These are phyloP conservation scores for Tubosaeta sp. DNA, from an alignment of 768 basidiomycete species.

Conservation along the genomic window DNA sequence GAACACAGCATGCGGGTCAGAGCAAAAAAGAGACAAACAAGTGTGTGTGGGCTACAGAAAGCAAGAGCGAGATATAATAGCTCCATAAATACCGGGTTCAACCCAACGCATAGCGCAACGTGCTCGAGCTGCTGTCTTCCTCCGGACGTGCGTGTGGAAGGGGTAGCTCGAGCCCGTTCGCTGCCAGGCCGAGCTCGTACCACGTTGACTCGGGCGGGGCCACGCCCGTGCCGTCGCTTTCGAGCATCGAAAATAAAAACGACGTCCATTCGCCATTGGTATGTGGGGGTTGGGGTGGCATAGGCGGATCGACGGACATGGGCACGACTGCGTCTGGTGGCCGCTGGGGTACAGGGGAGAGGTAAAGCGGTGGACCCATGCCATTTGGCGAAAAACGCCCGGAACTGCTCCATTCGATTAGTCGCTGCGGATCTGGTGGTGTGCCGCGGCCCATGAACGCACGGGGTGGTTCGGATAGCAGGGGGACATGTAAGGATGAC, in stretches of 20 bases:
- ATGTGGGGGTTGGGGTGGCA: constrained; percentile 5
- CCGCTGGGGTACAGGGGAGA: constrained; percentile 24
- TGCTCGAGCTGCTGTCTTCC: constrained; percentile 27
- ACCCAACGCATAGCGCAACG: constrained; percentile 29
- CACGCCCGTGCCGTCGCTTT: constrained; percentile 24
- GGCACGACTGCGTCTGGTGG: constrained; percentile 14
- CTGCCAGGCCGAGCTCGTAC: constrained; percentile 28
- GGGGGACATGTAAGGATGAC: constrained; percentile 29
- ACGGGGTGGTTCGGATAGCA: constrained; percentile 30
- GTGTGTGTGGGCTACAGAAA: background rate
- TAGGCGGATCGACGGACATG: constrained; percentile 18
- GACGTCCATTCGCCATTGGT: constrained; percentile 30
- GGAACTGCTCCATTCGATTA: constrained; percentile 28
- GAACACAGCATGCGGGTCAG: background rate
- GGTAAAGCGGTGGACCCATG: constrained; percentile 24
- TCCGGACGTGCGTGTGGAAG: constrained; percentile 5
- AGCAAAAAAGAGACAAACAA: background rate
- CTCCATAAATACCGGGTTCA: constrained; percentile 27
- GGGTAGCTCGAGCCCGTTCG: constrained; percentile 10
- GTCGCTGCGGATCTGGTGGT: constrained; percentile 28
- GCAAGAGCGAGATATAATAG: constrained; percentile 17
- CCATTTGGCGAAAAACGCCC: constrained; percentile 14
- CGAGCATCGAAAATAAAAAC: constrained; percentile 32
- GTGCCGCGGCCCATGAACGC: constrained; percentile 34
- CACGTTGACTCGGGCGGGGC: constrained; percentile 17